These are phyloP conservation scores for Rhizomucor pusillus DNA, from an alignment of 371 early-diverging fungal genomes.

Conservation along the genomic window DNA sequence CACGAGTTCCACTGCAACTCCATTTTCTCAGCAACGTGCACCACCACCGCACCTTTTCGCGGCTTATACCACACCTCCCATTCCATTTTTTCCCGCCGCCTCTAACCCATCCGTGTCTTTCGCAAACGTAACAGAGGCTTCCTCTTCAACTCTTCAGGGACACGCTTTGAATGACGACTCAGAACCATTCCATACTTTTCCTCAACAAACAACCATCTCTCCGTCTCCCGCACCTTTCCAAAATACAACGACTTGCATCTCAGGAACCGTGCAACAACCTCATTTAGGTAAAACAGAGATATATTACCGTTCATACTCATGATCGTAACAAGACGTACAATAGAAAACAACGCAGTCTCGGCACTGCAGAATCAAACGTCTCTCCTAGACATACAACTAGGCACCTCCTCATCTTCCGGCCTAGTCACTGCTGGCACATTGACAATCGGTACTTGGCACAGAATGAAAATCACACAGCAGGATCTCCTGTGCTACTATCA, in stretches of 20 bases:
- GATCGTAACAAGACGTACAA: no score
- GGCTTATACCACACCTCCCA: constrained; percentile 6
- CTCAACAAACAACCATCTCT: neutral
- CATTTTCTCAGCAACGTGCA: constrained; percentile 18
- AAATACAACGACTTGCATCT: neutral
- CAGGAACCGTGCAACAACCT: no score
- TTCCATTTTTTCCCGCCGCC: constrained; percentile 1
- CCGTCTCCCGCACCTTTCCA: neutral
- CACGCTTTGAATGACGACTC: no score
- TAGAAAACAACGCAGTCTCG: no score
- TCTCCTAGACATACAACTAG: no score
- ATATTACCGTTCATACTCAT: no score
- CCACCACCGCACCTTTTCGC: constrained; percentile 6
- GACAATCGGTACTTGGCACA: constrained; percentile 76
- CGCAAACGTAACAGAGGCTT: no score
- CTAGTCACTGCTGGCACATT: constrained; percentile 12
- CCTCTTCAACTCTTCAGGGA: no score
- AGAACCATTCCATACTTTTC: no score
- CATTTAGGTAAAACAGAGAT: no score
- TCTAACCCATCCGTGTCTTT: no score
- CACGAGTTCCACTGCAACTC: constrained; percentile 21
- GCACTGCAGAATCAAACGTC: no score
- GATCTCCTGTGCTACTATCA: constrained; percentile 65
- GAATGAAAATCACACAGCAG: constrained; percentile 57
- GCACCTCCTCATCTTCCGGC: constrained; percentile 2